Conservation (phyloP, 306 rosid genomes). For the Begonia masoniana region DNA sequence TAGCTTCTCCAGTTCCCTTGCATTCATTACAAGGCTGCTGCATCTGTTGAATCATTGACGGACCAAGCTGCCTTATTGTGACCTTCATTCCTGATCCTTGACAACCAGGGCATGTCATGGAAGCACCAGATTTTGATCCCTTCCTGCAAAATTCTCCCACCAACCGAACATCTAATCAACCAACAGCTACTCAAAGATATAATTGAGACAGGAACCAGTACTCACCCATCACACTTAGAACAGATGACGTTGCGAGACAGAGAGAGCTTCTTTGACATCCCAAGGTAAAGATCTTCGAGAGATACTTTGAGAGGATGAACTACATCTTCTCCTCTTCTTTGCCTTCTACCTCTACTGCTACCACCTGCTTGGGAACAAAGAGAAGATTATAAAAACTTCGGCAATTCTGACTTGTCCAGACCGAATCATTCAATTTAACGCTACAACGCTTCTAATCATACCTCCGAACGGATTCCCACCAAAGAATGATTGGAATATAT, state of each 20-base stretch:
- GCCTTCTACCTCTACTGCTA: slow-evolving; percentile 62
- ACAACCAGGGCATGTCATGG: slow-evolving; percentile 50
- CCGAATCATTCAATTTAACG: too few species aligned
- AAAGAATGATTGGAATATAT: slow-evolving; percentile 61
- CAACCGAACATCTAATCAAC: not conserved
- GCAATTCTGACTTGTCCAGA: too few species aligned
- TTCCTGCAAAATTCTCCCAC: slow-evolving; percentile 24
- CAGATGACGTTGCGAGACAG: slow-evolving; percentile 61
- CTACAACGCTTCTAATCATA: not conserved
- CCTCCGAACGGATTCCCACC: slow-evolving; percentile 56
- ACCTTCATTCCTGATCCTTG: slow-evolving; percentile 86
- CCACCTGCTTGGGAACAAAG: slow-evolving; percentile 27
- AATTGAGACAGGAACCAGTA: not conserved
- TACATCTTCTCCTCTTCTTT: slow-evolving; percentile 71
- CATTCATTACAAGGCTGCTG: slow-evolving; percentile 84
- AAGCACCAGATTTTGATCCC: slow-evolving; percentile 77
- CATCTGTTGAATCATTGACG: slow-evolving; percentile 80
- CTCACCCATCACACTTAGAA: slow-evolving; percentile 74
- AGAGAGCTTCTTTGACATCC: slow-evolving; percentile 67
- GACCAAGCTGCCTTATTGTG: slow-evolving; percentile 62
- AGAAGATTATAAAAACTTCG: not conserved
- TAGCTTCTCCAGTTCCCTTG: slow-evolving; percentile 82
- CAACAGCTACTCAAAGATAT: not conserved
- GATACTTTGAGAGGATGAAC: slow-evolving; percentile 72
- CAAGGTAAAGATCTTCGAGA: slow-evolving; percentile 64